Base-by-base conservation (phyloP, 768 basidiomycete species). In the Mycena crocata region DNA sequence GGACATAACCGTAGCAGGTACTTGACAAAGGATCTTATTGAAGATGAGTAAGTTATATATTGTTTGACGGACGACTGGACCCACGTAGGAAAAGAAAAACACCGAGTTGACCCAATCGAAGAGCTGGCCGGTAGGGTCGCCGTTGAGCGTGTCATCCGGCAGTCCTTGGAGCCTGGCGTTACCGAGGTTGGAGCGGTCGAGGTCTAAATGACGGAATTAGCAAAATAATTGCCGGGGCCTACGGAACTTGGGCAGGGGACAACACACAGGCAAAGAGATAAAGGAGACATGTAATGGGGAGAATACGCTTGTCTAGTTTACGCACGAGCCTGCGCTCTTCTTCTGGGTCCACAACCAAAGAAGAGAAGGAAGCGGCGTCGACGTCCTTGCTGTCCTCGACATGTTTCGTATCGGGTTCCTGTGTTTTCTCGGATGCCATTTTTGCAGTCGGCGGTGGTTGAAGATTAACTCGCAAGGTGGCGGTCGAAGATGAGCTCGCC, bases 1-100 rank as follows among this genome's bases (percentile, higher is more conserved):
- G 24, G 91, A 90, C 0, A 78, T 66, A 30, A 92, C 70, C 0
- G 87, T 87, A 8, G 89, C 90, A 3, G 93, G 93, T 23, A 93
- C 76, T 81, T 90, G 89, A 66, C 80, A 89, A 30, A 93, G 69
- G 63, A 94, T 91, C 91, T 93, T 71, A 8, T 26, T 24, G 42
- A 42, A 62, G 44, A 39, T 57, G 19, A 51, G 58, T 24, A n/a
- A n/a, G n/a, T 26, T 10, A 15, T 24, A 48, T n/a, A 12, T 28
- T 30, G 15, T 21, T 35, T 4, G 21, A 8, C 28, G 21, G 35
- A n/a, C n/a, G n/a, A n/a, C n/a, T n/a, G n/a, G 31, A 78, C 86
- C 62, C 62, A 90, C 92, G 75, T 93, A 94, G 67, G 93, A 88
- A 77, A 94, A 88, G 78, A 90, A 94, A 79, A 94, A 94, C 10